These are phyloP conservation scores for Ambrosia trifida DNA, from an alignment of 129 eudicot species.

Conservation along the genomic window DNA sequence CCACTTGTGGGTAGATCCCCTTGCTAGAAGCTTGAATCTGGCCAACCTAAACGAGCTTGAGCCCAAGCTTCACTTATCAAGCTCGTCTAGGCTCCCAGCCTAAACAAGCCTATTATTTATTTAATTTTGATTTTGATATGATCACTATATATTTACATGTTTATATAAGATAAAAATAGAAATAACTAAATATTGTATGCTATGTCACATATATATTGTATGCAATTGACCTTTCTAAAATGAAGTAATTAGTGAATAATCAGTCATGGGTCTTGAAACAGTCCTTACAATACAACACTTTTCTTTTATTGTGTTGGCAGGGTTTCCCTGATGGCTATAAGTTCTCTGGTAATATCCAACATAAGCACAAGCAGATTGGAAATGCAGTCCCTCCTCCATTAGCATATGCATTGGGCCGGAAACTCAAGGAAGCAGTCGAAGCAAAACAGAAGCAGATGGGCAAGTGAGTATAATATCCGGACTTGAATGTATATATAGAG, in stretches of 20 bases:
- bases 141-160: background rate
- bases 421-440: conserved; percentile 59
- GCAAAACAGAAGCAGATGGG: conserved; percentile 26
- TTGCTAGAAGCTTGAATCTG: too few relatives aligned
- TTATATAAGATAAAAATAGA: too few relatives aligned
- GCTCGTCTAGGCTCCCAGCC: too few relatives aligned
- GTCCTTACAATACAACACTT: background rate
- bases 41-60: too few relatives aligned
- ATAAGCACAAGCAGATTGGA: conserved; percentile 64
- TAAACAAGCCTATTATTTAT: too few relatives aligned
- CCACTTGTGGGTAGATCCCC: too few relatives aligned
- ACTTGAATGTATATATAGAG: background rate
- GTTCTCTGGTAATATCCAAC: conserved; percentile 55
- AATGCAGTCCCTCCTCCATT: conserved; percentile 69
- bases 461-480: background rate
- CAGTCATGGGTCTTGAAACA: background rate
- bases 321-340: conserved; percentile 60
- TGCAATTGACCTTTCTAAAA: too few relatives aligned
- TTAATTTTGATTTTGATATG: too few relatives aligned
- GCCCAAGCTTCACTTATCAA: too few relatives aligned
- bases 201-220: too few relatives aligned
- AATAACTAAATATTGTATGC: too few relatives aligned
- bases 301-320: conserved; percentile 30
- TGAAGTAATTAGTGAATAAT: too few relatives aligned
- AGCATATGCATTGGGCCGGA: conserved; percentile 63